Percentiles rank a stretch among this genome's conserved stretches.
Evolutionary conservation across 306 rosid species (phyloP).

Genomic region (Citrullus colocynthis): DNA sequence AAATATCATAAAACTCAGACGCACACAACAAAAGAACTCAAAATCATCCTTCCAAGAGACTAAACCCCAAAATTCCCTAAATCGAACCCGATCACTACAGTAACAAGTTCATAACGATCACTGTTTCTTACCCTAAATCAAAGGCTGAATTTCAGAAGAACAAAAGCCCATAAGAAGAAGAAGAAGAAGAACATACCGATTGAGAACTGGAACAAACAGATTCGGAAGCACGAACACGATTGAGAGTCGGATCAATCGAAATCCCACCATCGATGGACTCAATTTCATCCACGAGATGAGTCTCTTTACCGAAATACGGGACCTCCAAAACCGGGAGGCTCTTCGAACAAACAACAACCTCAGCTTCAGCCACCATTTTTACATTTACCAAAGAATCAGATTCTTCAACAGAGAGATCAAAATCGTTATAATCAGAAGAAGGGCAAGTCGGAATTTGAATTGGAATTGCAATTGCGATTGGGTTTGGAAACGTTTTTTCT

Average conservation of each 20-base stretch:
- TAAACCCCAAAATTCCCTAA: not conserved
- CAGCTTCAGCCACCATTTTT: constrained; percentile 45
- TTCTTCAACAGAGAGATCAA: not conserved
- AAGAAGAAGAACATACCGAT: constrained; percentile 32
- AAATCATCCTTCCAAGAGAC: not conserved
- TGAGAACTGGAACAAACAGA: constrained; percentile 36
- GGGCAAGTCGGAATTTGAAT: not conserved
- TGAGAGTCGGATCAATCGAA: constrained; percentile 20
- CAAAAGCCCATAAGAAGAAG: not conserved
- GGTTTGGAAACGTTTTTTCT: not conserved
- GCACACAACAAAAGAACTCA: not conserved
- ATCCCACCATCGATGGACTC: constrained; percentile 39
- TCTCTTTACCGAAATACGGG: constrained; percentile 33
- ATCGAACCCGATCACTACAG: not conserved
- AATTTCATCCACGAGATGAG: constrained; percentile 9
- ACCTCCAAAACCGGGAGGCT: constrained; percentile 44
- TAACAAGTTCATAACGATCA: not conserved
- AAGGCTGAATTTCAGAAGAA: not conserved
- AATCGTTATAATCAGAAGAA: not conserved
- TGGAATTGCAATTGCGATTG: not conserved
- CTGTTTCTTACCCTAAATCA: not conserved
- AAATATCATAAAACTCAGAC: not conserved
- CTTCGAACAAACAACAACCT: constrained; percentile 39
- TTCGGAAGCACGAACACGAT: constrained; percentile 39
- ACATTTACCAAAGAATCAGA: constrained; percentile 3